These are phyloP conservation scores for Aristolochia fimbriata DNA, from an alignment of 164 flowering plant genomes.

Conservation along the genomic window DNA sequence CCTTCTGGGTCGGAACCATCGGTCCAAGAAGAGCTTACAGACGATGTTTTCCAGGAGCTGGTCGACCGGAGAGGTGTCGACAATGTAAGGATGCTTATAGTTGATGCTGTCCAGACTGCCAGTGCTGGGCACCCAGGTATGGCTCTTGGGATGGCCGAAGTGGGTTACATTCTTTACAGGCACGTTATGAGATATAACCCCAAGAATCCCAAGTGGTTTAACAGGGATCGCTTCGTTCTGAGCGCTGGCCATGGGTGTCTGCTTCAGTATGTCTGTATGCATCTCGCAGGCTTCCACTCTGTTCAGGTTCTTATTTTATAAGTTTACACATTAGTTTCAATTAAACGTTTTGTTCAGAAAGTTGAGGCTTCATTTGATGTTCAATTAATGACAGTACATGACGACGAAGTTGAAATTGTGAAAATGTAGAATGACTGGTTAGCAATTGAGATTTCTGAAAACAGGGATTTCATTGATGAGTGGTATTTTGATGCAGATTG, in stretches of 20 bases:
- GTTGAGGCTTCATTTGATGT: neutral
- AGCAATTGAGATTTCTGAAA: neutral
- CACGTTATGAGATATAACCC: conserved; percentile 93
- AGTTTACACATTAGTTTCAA: no score
- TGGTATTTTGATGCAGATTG: conserved; percentile 36
- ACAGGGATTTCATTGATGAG: neutral
- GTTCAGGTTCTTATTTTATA: conserved; percentile 39
- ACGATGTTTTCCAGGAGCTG: neutral
- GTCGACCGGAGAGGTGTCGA: conserved; percentile 50
- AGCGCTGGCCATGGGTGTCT: conserved; percentile 97
- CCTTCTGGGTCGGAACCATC: neutral
- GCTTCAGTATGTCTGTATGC: conserved; percentile 92
- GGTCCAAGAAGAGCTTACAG: neutral
- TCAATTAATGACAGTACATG: no score
- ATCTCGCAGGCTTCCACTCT: conserved; percentile 89
- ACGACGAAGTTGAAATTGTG: no score
- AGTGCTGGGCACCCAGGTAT: conserved; percentile 96
- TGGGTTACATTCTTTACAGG: conserved; percentile 82
- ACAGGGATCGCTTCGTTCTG: conserved; percentile 85
- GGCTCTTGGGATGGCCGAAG: conserved; percentile 97
- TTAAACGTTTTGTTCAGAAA: no score
- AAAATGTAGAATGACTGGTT: no score
- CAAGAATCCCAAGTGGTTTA: conserved; percentile 92
- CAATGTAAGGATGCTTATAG: conserved; percentile 70
- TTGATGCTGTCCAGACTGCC: conserved; percentile 94